These are phyloP conservation scores for Ogataea pignaliae DNA, from an alignment of 805 yeast genomes.

Conservation along the genomic window DNA sequence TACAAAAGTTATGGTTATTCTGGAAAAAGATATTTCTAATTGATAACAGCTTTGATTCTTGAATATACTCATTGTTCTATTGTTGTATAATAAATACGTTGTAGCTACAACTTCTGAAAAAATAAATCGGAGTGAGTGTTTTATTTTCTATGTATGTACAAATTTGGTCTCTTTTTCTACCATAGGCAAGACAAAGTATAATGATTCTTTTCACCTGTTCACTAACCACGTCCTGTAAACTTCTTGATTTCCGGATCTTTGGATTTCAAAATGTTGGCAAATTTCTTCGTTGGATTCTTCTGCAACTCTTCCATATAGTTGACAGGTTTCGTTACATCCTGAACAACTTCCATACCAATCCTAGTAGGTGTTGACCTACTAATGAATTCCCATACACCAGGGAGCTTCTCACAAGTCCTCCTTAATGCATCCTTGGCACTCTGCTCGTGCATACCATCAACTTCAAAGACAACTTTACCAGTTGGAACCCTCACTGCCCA, in stretches of 20 bases:
- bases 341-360: conserved; percentile 61
- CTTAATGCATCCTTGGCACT: conserved; percentile 88
- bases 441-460: conserved; percentile 71
- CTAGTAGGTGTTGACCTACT: conserved; percentile 60
- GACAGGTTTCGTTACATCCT: conserved; percentile 37
- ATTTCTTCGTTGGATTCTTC: conserved; percentile 61
- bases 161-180: background rate
- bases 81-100: no score
- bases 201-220: background rate
- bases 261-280: conserved; percentile 48
- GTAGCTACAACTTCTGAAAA: no score
- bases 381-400: conserved; percentile 87
- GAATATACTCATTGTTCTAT: no score
- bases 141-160: background rate
- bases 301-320: conserved; percentile 54
- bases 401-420: conserved; percentile 87
- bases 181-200: background rate
- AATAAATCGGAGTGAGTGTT: no score
- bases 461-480: conserved; percentile 87
- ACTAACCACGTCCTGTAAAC: conserved; percentile 27
- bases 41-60: no score
- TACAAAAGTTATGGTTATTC: conserved; percentile 78
- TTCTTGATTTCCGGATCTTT: conserved; percentile 47
- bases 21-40: conserved; percentile 38
- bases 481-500: conserved; percentile 98